A percentile compares a stretch with the other conserved stretches of the same genome.
Evolutionary conservation across 2,329 filamentous ascomycete genomes (phyloP).

Genomic region (Cryoendolithus antarcticus): DNA sequence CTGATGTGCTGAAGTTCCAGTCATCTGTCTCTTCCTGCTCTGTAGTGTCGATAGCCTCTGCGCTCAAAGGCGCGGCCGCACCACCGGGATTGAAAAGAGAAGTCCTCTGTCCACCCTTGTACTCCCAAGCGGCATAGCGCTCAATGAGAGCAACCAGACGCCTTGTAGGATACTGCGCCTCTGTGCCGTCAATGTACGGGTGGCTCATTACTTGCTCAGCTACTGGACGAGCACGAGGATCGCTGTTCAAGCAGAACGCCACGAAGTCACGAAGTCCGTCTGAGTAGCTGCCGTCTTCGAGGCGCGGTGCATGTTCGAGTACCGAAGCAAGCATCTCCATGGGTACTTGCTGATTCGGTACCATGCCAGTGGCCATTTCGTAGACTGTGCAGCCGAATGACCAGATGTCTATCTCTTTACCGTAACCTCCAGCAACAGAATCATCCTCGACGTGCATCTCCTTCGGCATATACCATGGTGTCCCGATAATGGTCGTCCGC

Average conservation of each 20-base stretch:
- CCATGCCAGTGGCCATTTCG: slow-evolving; percentile 67
- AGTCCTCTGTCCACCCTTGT: slow-evolving; percentile 56
- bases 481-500: slow-evolving; percentile 68
- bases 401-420: slow-evolving; percentile 59
- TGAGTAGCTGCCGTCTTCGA: slow-evolving; percentile 62
- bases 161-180: slow-evolving; percentile 50
- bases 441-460: slow-evolving; percentile 43
- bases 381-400: slow-evolving; percentile 71
- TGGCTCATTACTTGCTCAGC: slow-evolving; percentile 60
- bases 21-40: slow-evolving; percentile 38
- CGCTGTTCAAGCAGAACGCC: slow-evolving; percentile 58
- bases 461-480: slow-evolving; percentile 76
- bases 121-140: slow-evolving; percentile 64
- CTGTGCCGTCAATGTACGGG: slow-evolving; percentile 53
- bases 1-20: slow-evolving; percentile 55
- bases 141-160: slow-evolving; percentile 54
- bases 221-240: slow-evolving; percentile 55
- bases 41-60: slow-evolving; percentile 24
- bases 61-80: slow-evolving; percentile 37
- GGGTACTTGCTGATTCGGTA: slow-evolving; percentile 44
- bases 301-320: slow-evolving; percentile 44
- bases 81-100: slow-evolving; percentile 50
- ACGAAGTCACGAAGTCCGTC: slow-evolving; percentile 56
- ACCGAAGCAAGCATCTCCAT: slow-evolving; percentile 37
- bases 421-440: slow-evolving; percentile 25